Percentiles rank a stretch among this genome's conserved stretches.
Conservation (phyloP, 306 rosid genomes). For the Sindora glabra region DNA sequence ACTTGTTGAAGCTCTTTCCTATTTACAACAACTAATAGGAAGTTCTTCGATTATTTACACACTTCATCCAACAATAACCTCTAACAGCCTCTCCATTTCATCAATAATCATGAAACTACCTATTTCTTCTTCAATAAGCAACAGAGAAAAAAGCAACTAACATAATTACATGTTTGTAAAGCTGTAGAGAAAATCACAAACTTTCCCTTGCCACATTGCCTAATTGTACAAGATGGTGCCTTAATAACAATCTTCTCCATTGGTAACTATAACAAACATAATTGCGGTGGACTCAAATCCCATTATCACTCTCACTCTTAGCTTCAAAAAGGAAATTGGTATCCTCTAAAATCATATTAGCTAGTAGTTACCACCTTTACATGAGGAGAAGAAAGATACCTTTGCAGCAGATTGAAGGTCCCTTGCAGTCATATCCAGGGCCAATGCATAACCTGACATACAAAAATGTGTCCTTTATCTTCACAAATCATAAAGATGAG, state of each 20-base stretch:
- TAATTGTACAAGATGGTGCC: background rate
- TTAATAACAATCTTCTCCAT: background rate
- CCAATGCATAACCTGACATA: conserved; percentile 79
- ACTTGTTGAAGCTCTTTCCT: background rate
- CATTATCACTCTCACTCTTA: background rate
- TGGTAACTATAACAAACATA: background rate
- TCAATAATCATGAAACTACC: no score
- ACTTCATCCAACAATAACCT: background rate
- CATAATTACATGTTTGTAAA: background rate
- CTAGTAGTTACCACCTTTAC: no score
- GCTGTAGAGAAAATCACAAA: background rate
- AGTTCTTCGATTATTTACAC: background rate
- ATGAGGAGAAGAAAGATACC: conserved; percentile 26
- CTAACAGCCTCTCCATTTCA: background rate
- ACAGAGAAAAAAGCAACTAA: background rate
- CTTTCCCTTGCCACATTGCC: no score
- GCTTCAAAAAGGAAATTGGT: background rate
- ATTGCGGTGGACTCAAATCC: background rate
- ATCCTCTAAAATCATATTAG: background rate
- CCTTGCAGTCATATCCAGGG: conserved; percentile 94
- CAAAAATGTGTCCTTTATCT: conserved; percentile 1
- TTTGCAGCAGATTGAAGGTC: conserved; percentile 83
- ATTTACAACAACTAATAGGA: background rate
- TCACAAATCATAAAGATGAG: background rate
- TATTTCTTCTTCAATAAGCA: background rate